These are phyloP conservation scores for Urostyla sp. DNA, from an alignment of 73 alveolate genomes.

Conservation along the genomic window DNA sequence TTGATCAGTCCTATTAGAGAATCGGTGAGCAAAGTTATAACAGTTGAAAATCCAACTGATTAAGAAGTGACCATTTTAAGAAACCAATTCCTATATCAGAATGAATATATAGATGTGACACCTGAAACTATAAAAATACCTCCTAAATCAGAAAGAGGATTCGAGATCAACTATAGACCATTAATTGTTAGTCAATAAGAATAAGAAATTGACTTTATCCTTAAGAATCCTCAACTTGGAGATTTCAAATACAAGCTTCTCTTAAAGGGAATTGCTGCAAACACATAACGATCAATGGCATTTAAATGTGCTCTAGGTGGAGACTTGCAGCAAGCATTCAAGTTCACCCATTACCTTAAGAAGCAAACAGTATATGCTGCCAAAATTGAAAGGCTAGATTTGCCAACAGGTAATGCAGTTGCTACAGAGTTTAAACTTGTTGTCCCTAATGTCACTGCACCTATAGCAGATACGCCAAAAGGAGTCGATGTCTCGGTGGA, in stretches of 20 bases:
- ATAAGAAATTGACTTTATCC: slow-evolving; percentile 79
- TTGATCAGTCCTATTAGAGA: slow-evolving; percentile 94
- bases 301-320: slow-evolving; percentile 97
- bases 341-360: slow-evolving; percentile 93
- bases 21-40: slow-evolving; percentile 89
- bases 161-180: slow-evolving; percentile 97
- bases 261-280: slow-evolving; percentile 88
- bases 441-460: slow-evolving; percentile 69
- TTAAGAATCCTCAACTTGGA: slow-evolving; percentile 91
- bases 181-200: slow-evolving; percentile 83
- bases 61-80: slow-evolving; percentile 86
- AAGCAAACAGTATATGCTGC: slow-evolving; percentile 93
- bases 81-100: slow-evolving; percentile 80
- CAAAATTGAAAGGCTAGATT: slow-evolving; percentile 91
- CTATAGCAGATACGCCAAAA: slow-evolving; percentile 88
- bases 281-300: slow-evolving; percentile 90
- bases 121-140: slow-evolving; percentile 95
- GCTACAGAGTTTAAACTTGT: slow-evolving; percentile 78
- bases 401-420: slow-evolving; percentile 87
- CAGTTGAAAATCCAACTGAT: slow-evolving; percentile 94
- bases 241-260: slow-evolving; percentile 84
- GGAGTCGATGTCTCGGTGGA: slow-evolving; percentile 95
- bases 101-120: slow-evolving; percentile 89
- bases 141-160: slow-evolving; percentile 95
- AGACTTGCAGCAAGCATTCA: slow-evolving; percentile 94